Conservation (phyloP, 2,329 filamentous ascomycete genomes). For the Magnaporthiopsis rhizophila region DNA sequence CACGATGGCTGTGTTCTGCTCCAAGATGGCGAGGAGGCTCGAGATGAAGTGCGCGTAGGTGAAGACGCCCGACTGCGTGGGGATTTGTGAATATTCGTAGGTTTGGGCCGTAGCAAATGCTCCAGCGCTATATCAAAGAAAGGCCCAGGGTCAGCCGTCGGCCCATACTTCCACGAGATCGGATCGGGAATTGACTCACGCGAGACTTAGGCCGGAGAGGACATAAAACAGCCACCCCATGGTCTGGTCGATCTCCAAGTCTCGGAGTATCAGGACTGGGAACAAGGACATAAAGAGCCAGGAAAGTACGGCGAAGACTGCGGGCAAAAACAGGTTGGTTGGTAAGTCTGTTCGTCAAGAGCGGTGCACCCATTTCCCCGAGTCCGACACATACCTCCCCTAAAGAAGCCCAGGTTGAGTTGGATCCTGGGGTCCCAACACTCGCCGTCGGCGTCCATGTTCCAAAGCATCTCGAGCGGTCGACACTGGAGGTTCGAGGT, state of each 20-base stretch:
- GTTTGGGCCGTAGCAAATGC: constrained; percentile 25
- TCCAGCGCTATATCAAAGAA: constrained; percentile 17
- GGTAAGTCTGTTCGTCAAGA: not conserved
- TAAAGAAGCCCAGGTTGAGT: constrained; percentile 26
- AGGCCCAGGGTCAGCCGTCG: not conserved
- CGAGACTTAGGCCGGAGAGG: constrained; percentile 20
- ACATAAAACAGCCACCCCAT: constrained; percentile 27
- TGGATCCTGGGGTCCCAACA: constrained; percentile 26
- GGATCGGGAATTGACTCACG: constrained; percentile 15
- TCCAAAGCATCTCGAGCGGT: constrained; percentile 29
- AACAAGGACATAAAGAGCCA: constrained; percentile 29
- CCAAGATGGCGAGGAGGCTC: constrained; percentile 25
- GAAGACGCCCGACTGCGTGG: constrained; percentile 17
- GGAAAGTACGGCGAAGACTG: constrained; percentile 25
- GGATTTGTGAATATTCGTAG: constrained; percentile 25
- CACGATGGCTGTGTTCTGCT: constrained; percentile 29
- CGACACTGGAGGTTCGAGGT: constrained; percentile 27
- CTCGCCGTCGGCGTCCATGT: constrained; percentile 18
- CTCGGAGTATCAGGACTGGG: constrained; percentile 22
- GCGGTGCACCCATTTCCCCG: constrained; percentile 1
- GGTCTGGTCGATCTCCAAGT: constrained; percentile 19
- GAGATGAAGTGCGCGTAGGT: constrained; percentile 23
- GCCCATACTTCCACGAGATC: not conserved
- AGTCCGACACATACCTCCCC: constrained; percentile 17
- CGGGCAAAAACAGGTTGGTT: constrained; percentile 6